Base-by-base conservation (phyloP, 164 flowering plant genomes). In the Vitis rupestris region DNA sequence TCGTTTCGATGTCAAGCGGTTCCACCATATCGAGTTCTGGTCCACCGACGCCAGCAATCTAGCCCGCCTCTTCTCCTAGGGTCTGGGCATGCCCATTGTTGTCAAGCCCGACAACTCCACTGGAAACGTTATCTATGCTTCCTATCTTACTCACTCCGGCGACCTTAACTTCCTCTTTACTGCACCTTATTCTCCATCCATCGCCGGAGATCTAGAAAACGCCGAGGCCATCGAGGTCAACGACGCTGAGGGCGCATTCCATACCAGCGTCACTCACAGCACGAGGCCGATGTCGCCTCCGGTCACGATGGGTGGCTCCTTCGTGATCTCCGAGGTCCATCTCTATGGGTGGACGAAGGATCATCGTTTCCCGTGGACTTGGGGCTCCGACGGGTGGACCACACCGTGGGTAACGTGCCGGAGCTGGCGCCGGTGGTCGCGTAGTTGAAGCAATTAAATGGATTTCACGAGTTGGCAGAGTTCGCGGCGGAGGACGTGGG, bases 11-110 rank as follows among this genome's bases (percentile, higher is more conserved):
- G 89, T 87, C 27, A 77, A 70, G 23, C 79, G 86, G 2, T 93
- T 91, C 92, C 94, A 93, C 86, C 98, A 93, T 73, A 59, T 93
- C 49, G 98, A 93, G 77, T 91, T 92, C 80, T 92, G 90, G 90
- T 85, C 85, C 75, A 64, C 81, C 69, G 93, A 90, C 69, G 96
- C 96, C 44, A 86, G 84, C 70, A 92, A 89, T 77, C 10, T 74
- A 5, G 71, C 90, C 31, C 79, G 80, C 2, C 87, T 94, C 11
- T 93, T 93, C 82, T 89, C 94, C 1, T 85, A 87, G 89, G 96
- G 91, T 0, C 88, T 90, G 59, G 96, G 96, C 61, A 81, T 90
- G 88, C 88, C 90, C 2, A 59, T 90, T 11, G 76, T 79, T 31
- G 90, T 87, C 63, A 88, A 84, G 62, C 90, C 97, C 23, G 93